phyloP scores from a whole-genome alignment of 139 green algal species.

The Chlamydomonas sp. region DNA sequence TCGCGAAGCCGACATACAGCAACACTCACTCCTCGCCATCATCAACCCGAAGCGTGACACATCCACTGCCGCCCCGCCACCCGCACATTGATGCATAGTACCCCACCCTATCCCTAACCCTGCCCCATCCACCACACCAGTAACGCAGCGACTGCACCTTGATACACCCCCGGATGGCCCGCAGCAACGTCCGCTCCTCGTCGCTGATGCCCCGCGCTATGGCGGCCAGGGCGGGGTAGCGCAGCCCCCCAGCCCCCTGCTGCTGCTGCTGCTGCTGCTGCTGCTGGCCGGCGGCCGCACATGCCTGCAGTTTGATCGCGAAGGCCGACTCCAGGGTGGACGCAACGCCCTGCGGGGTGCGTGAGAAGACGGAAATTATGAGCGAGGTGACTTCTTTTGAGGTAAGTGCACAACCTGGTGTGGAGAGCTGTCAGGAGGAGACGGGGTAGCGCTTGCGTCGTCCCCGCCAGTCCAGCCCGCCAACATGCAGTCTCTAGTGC shows the following conservation, averaged over 20 bases:
- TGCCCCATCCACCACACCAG: background rate
- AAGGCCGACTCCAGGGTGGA: constrained; percentile 64
- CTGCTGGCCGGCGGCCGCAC: background rate
- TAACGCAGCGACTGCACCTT: constrained; percentile 28
- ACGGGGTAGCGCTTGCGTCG: too few relatives aligned
- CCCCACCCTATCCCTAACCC: background rate
- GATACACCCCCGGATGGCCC: constrained; percentile 62
- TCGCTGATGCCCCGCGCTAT: constrained; percentile 53
- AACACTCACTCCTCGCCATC: too few relatives aligned
- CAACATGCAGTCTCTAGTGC: too few relatives aligned
- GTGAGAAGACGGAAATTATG: background rate
- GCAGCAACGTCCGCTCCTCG: constrained; percentile 51
- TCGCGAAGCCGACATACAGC: too few relatives aligned
- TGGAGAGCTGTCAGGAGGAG: too few relatives aligned
- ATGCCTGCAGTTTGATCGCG: background rate
- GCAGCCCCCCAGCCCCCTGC: background rate
- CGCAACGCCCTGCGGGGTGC: constrained; percentile 57
- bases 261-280: constrained; percentile 4
- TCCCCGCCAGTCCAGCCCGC: too few relatives aligned
- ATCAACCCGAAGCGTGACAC: too few relatives aligned
- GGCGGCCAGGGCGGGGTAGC: constrained; percentile 50
- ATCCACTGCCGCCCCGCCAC: background rate
- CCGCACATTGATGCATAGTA: background rate
- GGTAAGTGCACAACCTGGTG: too few relatives aligned
- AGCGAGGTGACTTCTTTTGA: too few relatives aligned